Evolutionary conservation across 2,329 filamentous ascomycete genomes (phyloP).

Genomic region (Pseudovirgaria hyperparasitica): DNA sequence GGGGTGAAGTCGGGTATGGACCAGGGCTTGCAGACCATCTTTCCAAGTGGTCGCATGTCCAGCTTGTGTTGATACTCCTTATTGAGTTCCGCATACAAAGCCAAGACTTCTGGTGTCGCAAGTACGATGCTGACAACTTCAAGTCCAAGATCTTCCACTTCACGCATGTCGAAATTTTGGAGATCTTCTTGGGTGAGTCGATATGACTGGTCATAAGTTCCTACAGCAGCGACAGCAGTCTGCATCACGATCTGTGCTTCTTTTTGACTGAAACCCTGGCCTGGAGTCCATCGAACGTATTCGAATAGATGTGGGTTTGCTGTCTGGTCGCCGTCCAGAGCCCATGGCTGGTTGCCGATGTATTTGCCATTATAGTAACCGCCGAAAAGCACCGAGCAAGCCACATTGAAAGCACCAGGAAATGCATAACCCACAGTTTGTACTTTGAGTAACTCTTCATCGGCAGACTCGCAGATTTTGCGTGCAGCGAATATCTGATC

Average conservation of each 20-base stretch:
- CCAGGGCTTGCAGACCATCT: constrained; percentile 39
- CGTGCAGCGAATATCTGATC: constrained; percentile 55
- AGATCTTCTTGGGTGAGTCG: too few relatives aligned
- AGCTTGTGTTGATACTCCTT: constrained; percentile 22
- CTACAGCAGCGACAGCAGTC: constrained; percentile 36
- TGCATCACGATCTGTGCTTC: constrained; percentile 38
- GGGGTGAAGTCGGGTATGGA: constrained; percentile 26
- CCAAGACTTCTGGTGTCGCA: constrained; percentile 30
- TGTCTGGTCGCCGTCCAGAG: constrained; percentile 9
- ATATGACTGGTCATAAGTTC: constrained; percentile 25
- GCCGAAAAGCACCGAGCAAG: constrained; percentile 56
- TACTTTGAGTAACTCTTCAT: constrained; percentile 52
- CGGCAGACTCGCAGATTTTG: constrained; percentile 51
- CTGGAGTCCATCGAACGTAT: too few relatives aligned
- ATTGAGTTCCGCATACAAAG: constrained; percentile 33
- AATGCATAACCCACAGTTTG: constrained; percentile 39
- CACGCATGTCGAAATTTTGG: constrained; percentile 24
- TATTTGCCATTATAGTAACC: constrained; percentile 35
- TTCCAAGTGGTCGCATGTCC: constrained; percentile 39
- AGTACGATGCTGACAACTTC: constrained; percentile 35
- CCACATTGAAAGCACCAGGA: constrained; percentile 72
- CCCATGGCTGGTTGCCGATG: constrained; percentile 30
- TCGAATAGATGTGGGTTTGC: too few relatives aligned
- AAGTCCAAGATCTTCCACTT: constrained; percentile 17
- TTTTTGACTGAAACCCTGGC: constrained; percentile 32